These are phyloP conservation scores for Cystobasidium tubakii DNA, from an alignment of 768 basidiomycete species.

Conservation along the genomic window DNA sequence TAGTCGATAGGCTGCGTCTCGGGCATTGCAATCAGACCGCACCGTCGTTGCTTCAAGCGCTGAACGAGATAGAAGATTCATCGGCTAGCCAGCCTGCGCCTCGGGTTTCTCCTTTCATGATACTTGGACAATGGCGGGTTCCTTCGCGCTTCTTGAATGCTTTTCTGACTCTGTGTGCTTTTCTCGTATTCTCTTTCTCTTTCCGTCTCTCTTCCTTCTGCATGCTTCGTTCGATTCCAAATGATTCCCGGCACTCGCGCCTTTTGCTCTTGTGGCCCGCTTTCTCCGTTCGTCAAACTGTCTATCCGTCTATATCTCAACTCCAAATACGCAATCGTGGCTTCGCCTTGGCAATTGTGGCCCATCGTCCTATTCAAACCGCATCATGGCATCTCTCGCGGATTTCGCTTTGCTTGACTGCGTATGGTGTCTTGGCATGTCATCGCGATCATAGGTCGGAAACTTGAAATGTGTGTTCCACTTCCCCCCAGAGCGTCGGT, in stretches of 20 bases:
- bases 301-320: neutral
- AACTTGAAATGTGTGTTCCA: constrained; percentile 29
- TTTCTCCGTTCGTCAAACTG: neutral
- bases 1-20: neutral
- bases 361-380: neutral
- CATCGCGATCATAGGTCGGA: constrained; percentile 26
- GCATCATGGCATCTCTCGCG: neutral
- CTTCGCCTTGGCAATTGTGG: neutral
- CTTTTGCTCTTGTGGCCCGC: neutral
- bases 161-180: constrained; percentile 39
- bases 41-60: neutral
- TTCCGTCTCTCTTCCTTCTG: neutral
- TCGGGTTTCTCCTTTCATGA: neutral
- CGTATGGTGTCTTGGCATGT: constrained; percentile 1
- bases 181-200: constrained; percentile 12
- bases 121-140: neutral
- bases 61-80: neutral
- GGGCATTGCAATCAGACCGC: neutral
- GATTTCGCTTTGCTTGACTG: neutral
- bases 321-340: neutral
- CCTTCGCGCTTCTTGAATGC: constrained; percentile 16
- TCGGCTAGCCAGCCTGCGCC: neutral
- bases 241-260: neutral
- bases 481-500: neutral
- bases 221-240: constrained; percentile 1